These are phyloP conservation scores for Silene latifolia DNA, from an alignment of 148 eudicot genomes.

Conservation along the genomic window DNA sequence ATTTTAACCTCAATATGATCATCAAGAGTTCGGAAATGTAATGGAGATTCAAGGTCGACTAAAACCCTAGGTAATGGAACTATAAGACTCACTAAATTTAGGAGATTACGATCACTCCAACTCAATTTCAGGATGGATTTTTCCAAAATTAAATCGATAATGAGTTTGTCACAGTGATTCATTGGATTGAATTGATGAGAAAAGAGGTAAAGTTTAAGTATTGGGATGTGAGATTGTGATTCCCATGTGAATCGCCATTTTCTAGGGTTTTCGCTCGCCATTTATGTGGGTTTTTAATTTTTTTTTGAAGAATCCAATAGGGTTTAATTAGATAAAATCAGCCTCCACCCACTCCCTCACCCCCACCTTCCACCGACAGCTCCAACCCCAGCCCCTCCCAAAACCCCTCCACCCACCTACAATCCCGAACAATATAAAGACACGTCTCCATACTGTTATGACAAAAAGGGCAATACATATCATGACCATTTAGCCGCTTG, in stretches of 20 bases:
- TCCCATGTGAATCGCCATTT: constrained; percentile 90
- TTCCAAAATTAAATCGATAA: constrained; percentile 34
- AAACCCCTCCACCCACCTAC: too few species aligned
- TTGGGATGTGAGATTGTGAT: constrained; percentile 79
- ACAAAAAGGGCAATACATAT: too few species aligned
- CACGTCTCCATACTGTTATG: too few species aligned
- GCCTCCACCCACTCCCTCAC: too few species aligned
- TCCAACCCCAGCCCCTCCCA: too few species aligned
- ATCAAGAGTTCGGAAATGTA: constrained; percentile 37
- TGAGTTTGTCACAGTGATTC: constrained; percentile 40
- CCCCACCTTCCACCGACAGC: too few species aligned
- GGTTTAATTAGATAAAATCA: too few species aligned
- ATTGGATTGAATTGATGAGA: constrained; percentile 39
- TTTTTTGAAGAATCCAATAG: too few species aligned
- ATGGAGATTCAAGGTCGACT: constrained; percentile 60
- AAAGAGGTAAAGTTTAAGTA: constrained; percentile 68
- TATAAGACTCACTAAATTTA: constrained; percentile 24
- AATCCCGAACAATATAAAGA: too few species aligned
- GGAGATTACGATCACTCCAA: constrained; percentile 34
- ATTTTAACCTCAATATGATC: constrained; percentile 75
- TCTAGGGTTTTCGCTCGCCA: constrained; percentile 53
- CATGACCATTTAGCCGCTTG: too few species aligned
- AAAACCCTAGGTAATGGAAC: constrained; percentile 81
- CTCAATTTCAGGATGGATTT: constrained; percentile 38
- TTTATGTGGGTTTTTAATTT: constrained; percentile 16